Evolutionary conservation across 164 flowering plant species (phyloP).

Genomic region (Saururus chinensis): DNA sequence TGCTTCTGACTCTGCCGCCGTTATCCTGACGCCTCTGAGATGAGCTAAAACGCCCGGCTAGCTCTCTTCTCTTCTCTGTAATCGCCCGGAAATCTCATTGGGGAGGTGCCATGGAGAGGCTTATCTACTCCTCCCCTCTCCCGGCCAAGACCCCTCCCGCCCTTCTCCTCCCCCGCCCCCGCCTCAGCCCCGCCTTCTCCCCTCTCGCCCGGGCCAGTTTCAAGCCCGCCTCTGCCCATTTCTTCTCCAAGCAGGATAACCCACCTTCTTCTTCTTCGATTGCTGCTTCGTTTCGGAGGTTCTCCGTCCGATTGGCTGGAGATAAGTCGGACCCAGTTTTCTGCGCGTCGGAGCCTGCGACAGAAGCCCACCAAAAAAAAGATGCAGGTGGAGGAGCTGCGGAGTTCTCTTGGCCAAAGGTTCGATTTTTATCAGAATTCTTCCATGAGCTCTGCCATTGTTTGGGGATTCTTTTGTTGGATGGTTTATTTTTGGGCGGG

Average conservation of each 20-base stretch:
- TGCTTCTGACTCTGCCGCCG: no score
- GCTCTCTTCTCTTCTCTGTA: not conserved
- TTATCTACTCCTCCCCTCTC: slow-evolving; percentile 8
- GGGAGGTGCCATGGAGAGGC: slow-evolving; percentile 3
- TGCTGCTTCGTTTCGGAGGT: not conserved
- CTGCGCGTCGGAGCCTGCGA: not conserved
- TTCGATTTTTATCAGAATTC: not conserved
- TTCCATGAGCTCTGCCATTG: not conserved
- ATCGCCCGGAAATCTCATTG: no score
- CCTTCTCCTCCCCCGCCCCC: not conserved
- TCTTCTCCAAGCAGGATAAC: not conserved
- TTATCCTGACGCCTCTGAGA: no score
- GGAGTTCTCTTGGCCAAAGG: not conserved
- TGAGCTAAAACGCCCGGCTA: no score
- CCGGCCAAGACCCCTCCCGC: slow-evolving; percentile 2
- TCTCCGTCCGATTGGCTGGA: not conserved
- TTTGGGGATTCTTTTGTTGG: not conserved
- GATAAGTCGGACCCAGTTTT: not conserved
- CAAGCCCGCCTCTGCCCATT: not conserved
- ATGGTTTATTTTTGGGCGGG: not conserved
- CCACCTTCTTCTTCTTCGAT: slow-evolving; percentile 1
- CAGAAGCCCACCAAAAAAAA: not conserved
- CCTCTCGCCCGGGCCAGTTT: not conserved
- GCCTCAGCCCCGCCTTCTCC: not conserved
- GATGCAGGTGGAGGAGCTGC: not conserved